Evolutionary conservation across 495 filamentous ascomycete species (phyloP).

Genomic region (Tuber melanosporum): DNA sequence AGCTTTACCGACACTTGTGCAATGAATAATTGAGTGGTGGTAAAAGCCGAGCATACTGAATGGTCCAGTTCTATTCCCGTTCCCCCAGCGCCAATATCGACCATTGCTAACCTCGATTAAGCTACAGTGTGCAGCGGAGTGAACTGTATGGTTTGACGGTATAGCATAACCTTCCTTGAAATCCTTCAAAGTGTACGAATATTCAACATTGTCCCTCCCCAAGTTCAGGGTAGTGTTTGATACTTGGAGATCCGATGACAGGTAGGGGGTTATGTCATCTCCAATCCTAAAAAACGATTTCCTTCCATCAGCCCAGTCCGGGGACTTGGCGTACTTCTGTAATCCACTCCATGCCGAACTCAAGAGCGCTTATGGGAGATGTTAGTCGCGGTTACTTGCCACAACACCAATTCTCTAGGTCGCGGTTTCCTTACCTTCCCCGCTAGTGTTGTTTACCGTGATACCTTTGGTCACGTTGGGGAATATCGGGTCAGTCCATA

Average conservation of each 20-base stretch:
- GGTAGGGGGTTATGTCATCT: not conserved
- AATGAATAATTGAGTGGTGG: not conserved
- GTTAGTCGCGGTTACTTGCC: not conserved
- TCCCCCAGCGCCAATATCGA: not conserved
- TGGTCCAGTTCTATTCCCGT: not conserved
- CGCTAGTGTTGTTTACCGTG: too few relatives aligned
- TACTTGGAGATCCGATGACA: not conserved
- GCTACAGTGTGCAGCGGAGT: not conserved
- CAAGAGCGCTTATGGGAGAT: not conserved
- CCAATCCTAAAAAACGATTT: not conserved
- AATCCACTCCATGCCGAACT: not conserved
- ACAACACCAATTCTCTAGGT: not conserved
- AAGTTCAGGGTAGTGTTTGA: not conserved
- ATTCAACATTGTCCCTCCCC: not conserved
- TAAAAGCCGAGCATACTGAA: not conserved
- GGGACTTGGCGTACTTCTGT: not conserved
- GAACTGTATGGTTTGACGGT: not conserved
- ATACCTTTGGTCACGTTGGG: rapidly evolving
- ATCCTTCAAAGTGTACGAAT: not conserved
- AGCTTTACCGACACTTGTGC: not conserved
- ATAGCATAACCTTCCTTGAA: not conserved
- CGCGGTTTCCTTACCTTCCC: not conserved
- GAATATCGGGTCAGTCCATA: not conserved
- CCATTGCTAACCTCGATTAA: not conserved
- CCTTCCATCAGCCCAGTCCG: not conserved